Evolutionary conservation across 1,139 yeast genomes (phyloP).

Genomic region (Candida glucosophila): DNA sequence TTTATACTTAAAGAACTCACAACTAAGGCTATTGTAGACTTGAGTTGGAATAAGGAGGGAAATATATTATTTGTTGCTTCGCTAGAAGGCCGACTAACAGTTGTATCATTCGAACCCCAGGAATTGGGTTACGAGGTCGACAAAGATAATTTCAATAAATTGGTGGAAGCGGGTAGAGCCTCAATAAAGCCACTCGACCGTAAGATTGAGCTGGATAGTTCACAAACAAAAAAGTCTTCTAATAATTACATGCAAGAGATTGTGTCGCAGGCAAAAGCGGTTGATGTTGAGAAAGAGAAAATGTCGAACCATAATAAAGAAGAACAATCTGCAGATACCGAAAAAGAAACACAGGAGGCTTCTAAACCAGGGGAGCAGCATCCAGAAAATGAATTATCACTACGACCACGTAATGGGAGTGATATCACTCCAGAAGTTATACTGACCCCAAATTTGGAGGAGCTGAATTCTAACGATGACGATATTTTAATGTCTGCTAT

Average conservation of each 20-base stretch:
- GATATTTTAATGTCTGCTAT: conserved; percentile 27
- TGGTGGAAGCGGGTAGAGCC: conserved; percentile 18
- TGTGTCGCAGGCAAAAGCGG: conserved; percentile 24
- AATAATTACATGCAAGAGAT: conserved; percentile 15
- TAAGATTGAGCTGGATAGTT: conserved; percentile 19
- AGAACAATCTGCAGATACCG: conserved; percentile 3
- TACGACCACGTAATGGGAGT: no score
- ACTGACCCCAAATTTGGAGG: conserved; percentile 12
- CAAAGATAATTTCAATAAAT: conserved; percentile 12
- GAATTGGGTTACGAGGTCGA: conserved; percentile 44
- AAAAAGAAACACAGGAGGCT: conserved; percentile 1
- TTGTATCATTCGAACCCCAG: conserved; percentile 40
- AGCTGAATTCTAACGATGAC: conserved; percentile 4
- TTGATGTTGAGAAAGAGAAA: conserved; percentile 5
- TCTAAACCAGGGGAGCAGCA: not conserved
- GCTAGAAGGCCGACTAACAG: conserved; percentile 43
- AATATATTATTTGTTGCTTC: conserved; percentile 41
- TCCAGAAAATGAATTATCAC: not conserved
- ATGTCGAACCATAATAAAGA: conserved; percentile 2
- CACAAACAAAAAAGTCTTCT: conserved; percentile 12
- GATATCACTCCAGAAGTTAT: conserved; percentile 11
- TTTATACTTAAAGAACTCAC: conserved; percentile 62
- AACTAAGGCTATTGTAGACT: conserved; percentile 56
- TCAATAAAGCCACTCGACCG: conserved; percentile 23
- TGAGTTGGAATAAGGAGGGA: conserved; percentile 61